Evolutionary conservation across 345 rosid species (phyloP).

Genomic region (Draba incana): DNA sequence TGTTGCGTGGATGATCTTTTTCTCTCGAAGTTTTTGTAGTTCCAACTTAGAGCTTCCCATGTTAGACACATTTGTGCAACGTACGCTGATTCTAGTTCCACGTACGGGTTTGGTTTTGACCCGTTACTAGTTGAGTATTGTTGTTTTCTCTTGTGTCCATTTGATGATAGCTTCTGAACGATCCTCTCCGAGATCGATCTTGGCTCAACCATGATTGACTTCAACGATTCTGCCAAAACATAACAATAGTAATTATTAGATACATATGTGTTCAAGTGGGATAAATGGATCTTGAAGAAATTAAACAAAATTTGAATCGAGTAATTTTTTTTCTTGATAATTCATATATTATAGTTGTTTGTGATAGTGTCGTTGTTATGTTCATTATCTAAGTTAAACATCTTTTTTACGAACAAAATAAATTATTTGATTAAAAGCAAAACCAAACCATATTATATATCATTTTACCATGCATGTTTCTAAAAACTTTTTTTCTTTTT

Average conservation of each 20-base stretch:
- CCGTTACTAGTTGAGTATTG: constrained; percentile 37
- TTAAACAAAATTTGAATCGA: no score
- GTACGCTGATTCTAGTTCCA: constrained; percentile 82
- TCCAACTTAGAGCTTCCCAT: constrained; percentile 98
- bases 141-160: constrained; percentile 51
- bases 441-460: not conserved
- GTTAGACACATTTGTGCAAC: constrained; percentile 93
- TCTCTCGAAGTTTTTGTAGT: constrained; percentile 76
- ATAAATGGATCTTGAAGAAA: no score
- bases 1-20: constrained; percentile 51
- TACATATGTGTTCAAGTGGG: not conserved
- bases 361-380: no score
- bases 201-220: constrained; percentile 76
- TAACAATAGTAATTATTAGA: not conserved
- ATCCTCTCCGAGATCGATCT: constrained; percentile 93
- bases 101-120: constrained; percentile 77
- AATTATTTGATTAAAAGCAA: not conserved
- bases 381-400: no score
- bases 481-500: no score
- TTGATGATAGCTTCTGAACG: constrained; percentile 65
- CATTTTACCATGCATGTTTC: not conserved
- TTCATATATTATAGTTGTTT: no score
- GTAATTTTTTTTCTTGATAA: no score
- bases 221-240: constrained; percentile 60
- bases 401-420: no score